A percentile compares a stretch with the other conserved stretches of the same genome.
phyloP scores from a whole-genome alignment of 441 rosid genomes.

The Gossypium davidsonii region DNA sequence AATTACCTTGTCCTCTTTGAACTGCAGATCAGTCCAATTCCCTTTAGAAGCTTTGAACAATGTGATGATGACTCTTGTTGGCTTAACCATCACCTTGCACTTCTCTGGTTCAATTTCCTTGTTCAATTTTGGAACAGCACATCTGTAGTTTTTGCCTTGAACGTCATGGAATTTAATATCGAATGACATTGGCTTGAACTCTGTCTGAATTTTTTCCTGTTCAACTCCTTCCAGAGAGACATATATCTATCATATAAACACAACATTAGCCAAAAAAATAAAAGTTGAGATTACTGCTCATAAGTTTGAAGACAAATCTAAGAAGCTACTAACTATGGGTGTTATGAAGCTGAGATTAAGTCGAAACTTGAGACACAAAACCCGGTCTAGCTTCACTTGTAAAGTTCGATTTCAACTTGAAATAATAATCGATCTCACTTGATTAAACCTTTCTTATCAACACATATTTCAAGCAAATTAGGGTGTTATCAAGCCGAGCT shows the following conservation, averaged over 20 bases:
- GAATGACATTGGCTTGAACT: slow-evolving; percentile 55
- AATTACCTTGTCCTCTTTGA: slow-evolving; percentile 81
- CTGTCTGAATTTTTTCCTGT: slow-evolving; percentile 58
- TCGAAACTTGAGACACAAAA: not conserved
- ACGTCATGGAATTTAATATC: slow-evolving; percentile 75
- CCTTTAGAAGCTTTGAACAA: slow-evolving; percentile 69
- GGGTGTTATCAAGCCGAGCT: no score
- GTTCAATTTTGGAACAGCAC: slow-evolving; percentile 58
- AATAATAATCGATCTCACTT: not conserved
- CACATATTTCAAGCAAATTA: no score
- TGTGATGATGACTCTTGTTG: slow-evolving; percentile 55
- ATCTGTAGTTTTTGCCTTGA: slow-evolving; percentile 73
- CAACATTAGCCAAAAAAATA: not conserved
- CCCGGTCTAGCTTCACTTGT: not conserved
- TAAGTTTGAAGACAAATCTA: not conserved
- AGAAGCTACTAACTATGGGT: not conserved
- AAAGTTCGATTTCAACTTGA: not conserved
- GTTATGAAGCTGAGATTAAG: not conserved
- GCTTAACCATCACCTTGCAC: slow-evolving; percentile 68
- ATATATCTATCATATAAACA: slow-evolving; percentile 40
- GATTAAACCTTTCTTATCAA: not conserved
- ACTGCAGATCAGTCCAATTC: slow-evolving; percentile 83
- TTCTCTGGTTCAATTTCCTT: slow-evolving; percentile 75
- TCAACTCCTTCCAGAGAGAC: slow-evolving; percentile 70
- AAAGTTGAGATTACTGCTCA: not conserved